Base-by-base conservation (phyloP, 495 filamentous ascomycete genomes). In the Rostrohypoxylon terebratum region DNA sequence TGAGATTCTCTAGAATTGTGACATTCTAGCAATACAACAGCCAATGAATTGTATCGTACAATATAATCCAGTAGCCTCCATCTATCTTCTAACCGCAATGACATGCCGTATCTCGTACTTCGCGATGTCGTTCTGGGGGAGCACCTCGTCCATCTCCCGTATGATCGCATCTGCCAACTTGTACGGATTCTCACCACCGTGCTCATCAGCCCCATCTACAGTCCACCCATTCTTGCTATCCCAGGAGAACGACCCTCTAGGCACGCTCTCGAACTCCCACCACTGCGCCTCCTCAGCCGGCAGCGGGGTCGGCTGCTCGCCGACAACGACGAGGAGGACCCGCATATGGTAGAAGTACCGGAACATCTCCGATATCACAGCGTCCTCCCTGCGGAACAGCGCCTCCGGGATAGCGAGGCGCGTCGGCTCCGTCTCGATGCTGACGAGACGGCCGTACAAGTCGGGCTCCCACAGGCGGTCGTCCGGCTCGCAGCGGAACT, bases 351-450 rank as follows among this genome's bases (percentile, higher is more conserved):
- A 45, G 42, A 45, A 45, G 16, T 45, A 45, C 18, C 42, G 42
- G 42, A 45, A 20, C 42, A 45, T 45, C n/a, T 45, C 42, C 42
- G 42, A 45, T 45, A 45, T 45, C 42, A 45, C 7, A n/a, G 42
- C 16, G 2, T 20, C 42, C 2, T 45, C 42, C 14, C 20, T 45
- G 2, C 47, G 20, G 31, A 51, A 51, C 7, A 31, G 1, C 3
- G 4, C 3, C n/a, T 45, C 16, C 7, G 44, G 9, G 4, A 54
- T 20, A 13, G 48, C 61, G 13, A 63, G 6, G 42, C 14, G 47
- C 33, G 34, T 3, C 0, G 13, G 20, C 4, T 54, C 21, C 13
- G 61, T 25, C 14, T 16, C 2, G 7, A 33, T 18, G 11, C n/a
- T n/a, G 13, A 21, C 47, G 8, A 31, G 11, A 1, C 5, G 23